Base-by-base conservation (phyloP, 352 stramenopile species). In the Blastocystis sp. region DNA sequence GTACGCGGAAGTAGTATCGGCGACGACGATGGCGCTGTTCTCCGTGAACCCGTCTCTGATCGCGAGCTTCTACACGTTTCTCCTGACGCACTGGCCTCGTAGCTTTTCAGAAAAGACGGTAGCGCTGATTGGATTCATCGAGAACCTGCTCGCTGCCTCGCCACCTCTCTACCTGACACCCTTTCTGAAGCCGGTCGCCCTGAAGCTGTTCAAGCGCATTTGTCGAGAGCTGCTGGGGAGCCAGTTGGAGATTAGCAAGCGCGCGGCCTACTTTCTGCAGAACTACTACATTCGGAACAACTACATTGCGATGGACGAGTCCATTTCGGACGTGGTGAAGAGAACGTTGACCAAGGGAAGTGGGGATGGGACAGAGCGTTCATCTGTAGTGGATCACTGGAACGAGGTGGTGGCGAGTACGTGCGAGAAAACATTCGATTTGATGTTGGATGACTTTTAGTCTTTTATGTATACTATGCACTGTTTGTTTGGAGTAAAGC, bases 401-500 rank as follows among this genome's bases (percentile, higher is more conserved):
- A 73, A 73, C 61, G 61, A 73, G 38, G 29, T 73, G 21, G 38
- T 73, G 6, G 61, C 61, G n/a, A 51, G 21, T 4, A 51, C 61
- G n/a, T 73, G 61, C 44, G 61, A 73, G 29, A 73, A 73, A 29
- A 40, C 61, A 24, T 73, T 73, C 34, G 61, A 73, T 73, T 14
- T 73, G 34, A 73, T 73, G 42, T 29, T 73, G 8, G 61, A 73
- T 51, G 61, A 46, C 44, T 32, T 73, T 32, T 73, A 73, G 61
- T 73, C 61, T 53, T 73, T 73, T 73, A 73, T 51, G 61, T 73
- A 73, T 29, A 36, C n/a, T 73, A 42, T 71, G 32, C 8, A 11
- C 32, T 71, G 59, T 71, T 71, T 71, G 14, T 71, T 71, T 18
- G 8, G 3, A n/a, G n/a, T n/a, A n/a, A n/a, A n/a, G n/a, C n/a